Evolutionary conservation across 306 rosid species (phyloP).

Genomic region (Sechiopsis laciniata): DNA sequence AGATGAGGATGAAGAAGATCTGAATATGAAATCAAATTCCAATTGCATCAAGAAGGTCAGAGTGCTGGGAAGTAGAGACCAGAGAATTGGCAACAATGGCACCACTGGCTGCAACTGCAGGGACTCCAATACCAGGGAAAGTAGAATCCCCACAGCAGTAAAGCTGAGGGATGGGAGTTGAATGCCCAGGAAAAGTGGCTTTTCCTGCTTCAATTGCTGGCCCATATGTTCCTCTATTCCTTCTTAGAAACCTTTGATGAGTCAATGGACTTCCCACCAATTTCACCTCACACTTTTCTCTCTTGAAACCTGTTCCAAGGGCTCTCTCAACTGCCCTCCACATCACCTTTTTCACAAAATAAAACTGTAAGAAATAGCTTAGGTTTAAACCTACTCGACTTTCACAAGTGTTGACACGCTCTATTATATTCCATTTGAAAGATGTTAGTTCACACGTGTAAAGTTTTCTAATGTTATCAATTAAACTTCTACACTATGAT

Average conservation of each 20-base stretch:
- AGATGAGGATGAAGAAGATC: not conserved
- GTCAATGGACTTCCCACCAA: conserved; percentile 78
- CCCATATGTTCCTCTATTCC: conserved; percentile 70
- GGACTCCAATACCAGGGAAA: conserved; percentile 95
- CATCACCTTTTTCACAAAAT: conserved; percentile 42
- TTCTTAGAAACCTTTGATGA: conserved; percentile 61
- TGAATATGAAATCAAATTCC: conserved; percentile 47
- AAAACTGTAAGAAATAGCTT: not conserved
- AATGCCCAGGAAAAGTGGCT: conserved; percentile 63
- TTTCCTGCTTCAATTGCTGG: conserved; percentile 72
- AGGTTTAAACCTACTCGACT: not conserved
- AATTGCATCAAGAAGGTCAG: conserved; percentile 79
- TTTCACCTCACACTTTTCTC: conserved; percentile 85
- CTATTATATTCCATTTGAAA: too few relatives aligned
- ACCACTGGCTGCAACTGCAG: conserved; percentile 97
- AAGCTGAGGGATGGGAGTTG: conserved; percentile 64
- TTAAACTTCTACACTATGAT: too few relatives aligned
- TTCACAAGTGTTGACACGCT: too few relatives aligned
- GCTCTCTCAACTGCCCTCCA: conserved; percentile 89
- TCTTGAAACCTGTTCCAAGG: conserved; percentile 58
- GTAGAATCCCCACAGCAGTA: conserved; percentile 91
- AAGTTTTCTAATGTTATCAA: too few relatives aligned
- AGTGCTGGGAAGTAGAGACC: conserved; percentile 72
- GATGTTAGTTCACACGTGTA: too few relatives aligned
- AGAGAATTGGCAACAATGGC: conserved; percentile 88